Evolutionary conservation across 2,329 filamentous ascomycete species (phyloP).

Genomic region (Trichoderma atroviride): DNA sequence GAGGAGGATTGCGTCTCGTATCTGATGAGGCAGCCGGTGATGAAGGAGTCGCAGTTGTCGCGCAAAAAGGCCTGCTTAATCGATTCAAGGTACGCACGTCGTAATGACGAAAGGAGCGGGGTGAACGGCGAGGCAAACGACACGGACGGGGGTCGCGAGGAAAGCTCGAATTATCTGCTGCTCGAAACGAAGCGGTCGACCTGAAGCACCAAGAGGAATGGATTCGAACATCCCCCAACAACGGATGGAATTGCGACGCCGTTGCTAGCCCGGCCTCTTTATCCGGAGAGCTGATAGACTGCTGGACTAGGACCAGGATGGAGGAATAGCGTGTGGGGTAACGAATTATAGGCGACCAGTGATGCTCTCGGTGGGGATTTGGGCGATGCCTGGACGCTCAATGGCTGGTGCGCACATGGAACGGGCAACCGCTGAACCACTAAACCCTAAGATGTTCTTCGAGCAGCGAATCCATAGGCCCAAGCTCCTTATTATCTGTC

Average conservation of each 20-base stretch:
- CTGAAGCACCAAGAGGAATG: neutral
- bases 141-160: too few species aligned
- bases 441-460: constrained; percentile 7
- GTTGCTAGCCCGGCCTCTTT: constrained; percentile 14
- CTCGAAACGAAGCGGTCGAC: neutral
- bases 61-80: constrained; percentile 20
- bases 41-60: constrained; percentile 4
- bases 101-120: neutral
- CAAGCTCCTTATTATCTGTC: neutral
- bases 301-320: constrained; percentile 7
- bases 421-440: neutral
- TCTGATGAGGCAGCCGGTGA: neutral
- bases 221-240: constrained; percentile 3
- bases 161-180: neutral
- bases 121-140: neutral
- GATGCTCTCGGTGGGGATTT: neutral
- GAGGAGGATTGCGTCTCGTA: neutral
- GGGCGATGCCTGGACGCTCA: neutral
- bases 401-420: constrained; percentile 8
- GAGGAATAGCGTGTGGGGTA: constrained; percentile 25
- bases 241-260: constrained; percentile 13
- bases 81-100: neutral
- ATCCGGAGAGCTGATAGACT: constrained; percentile 16
- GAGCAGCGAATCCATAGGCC: neutral
- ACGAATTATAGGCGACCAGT: neutral